Percentiles rank a stretch among this genome's conserved stretches.
These are phyloP conservation scores for Phytophthora pinifolia DNA, from an alignment of 352 stramenopile genomes.

Conservation along the genomic window DNA sequence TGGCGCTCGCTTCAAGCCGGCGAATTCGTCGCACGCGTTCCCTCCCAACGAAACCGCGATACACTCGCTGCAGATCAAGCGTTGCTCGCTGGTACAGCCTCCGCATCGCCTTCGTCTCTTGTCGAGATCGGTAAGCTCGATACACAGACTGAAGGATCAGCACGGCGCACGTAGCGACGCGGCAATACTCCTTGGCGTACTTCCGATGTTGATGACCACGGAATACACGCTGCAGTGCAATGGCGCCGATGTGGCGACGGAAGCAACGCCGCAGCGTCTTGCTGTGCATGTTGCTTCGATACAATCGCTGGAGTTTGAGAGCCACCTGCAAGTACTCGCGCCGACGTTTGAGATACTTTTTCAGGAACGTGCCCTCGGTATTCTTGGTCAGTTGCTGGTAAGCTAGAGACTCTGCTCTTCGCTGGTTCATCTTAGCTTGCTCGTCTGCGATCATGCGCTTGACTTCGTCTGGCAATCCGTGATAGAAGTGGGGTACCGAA, in stretches of 20 bases:
- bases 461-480: slow-evolving; percentile 66
- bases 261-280: slow-evolving; percentile 49
- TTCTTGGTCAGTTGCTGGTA: slow-evolving; percentile 55
- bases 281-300: slow-evolving; percentile 46
- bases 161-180: slow-evolving; percentile 49
- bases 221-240: slow-evolving; percentile 63
- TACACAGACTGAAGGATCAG: slow-evolving; percentile 73
- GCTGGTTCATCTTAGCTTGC: slow-evolving; percentile 27
- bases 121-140: slow-evolving; percentile 49
- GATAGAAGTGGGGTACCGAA: slow-evolving; percentile 75
- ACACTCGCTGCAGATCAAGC: slow-evolving; percentile 52
- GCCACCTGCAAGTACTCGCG: slow-evolving; percentile 46
- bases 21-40: slow-evolving; percentile 45
- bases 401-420: slow-evolving; percentile 13
- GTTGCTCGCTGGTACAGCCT: slow-evolving; percentile 29
- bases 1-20: slow-evolving; percentile 41
- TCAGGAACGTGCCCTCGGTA: slow-evolving; percentile 50
- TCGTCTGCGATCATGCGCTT: slow-evolving; percentile 76
- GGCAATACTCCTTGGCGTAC: slow-evolving; percentile 50
- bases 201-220: slow-evolving; percentile 51
- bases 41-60: slow-evolving; percentile 47
- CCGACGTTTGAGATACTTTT: slow-evolving; percentile 60
- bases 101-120: slow-evolving; percentile 35
- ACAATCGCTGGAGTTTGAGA: slow-evolving; percentile 54
- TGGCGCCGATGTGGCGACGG: slow-evolving; percentile 38